Percentiles rank a stretch among this genome's conserved stretches.
Conservation (phyloP, 2,329 filamentous ascomycete species). For the Tolypocladium ovalisporum region DNA sequence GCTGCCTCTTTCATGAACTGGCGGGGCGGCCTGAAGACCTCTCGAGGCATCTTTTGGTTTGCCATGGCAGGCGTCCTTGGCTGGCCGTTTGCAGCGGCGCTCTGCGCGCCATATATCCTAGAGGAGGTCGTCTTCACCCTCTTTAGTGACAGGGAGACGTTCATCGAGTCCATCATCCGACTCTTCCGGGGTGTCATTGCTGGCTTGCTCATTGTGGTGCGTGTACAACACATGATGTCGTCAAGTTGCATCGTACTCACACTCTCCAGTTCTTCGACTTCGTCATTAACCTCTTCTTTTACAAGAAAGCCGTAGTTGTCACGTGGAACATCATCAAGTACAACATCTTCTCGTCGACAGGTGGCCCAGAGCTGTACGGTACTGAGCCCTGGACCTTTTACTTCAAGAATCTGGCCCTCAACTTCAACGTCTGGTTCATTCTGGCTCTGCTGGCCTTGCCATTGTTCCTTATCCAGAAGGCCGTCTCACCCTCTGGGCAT, state of each 20-base stretch:
- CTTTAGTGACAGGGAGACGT: constrained; percentile 43
- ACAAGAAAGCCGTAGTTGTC: constrained; percentile 65
- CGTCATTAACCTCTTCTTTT: constrained; percentile 71
- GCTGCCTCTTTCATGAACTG: constrained; percentile 86
- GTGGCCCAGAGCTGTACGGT: constrained; percentile 85
- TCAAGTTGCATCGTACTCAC: background rate
- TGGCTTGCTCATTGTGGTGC: constrained; percentile 58
- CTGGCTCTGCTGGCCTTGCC: constrained; percentile 67
- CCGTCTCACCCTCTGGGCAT: constrained; percentile 48
- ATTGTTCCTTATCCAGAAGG: constrained; percentile 62
- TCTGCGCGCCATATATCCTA: constrained; percentile 68
- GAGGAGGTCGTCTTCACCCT: constrained; percentile 59
- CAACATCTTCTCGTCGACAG: constrained; percentile 77
- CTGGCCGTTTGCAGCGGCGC: constrained; percentile 85
- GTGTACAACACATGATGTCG: constrained; percentile 14
- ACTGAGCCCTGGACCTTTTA: constrained; percentile 98
- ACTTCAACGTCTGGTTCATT: constrained; percentile 92
- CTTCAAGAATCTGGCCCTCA: constrained; percentile 77
- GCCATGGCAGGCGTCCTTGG: constrained; percentile 75
- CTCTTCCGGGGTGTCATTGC: constrained; percentile 57
- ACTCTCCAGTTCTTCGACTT: constrained; percentile 51
- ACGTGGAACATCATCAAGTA: constrained; percentile 92
- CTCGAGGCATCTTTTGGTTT: constrained; percentile 82
- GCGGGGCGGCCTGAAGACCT: constrained; percentile 67
- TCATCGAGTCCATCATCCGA: constrained; percentile 49